Percentiles rank a stretch among this genome's conserved stretches.
Conservation (phyloP, 306 rosid genomes). For the Cucumis melo region DNA sequence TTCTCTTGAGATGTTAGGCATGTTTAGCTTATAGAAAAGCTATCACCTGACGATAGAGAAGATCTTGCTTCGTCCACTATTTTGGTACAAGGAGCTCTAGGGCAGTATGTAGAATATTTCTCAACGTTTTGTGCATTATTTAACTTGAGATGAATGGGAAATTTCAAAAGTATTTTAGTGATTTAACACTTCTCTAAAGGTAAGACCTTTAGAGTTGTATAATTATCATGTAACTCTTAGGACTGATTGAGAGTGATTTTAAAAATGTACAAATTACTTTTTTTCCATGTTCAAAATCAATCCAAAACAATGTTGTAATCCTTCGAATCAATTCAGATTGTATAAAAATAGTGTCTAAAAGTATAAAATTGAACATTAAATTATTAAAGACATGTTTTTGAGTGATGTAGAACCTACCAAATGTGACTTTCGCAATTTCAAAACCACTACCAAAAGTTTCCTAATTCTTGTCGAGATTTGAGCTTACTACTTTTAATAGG, state of each 20-base stretch:
- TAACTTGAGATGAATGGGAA: background rate
- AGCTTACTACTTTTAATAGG: background rate
- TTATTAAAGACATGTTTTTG: no score
- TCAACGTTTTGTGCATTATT: background rate
- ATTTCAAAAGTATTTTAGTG: background rate
- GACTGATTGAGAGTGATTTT: no score
- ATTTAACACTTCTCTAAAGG: background rate
- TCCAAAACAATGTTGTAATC: no score
- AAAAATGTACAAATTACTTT: no score
- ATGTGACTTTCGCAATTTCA: background rate
- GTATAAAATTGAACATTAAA: no score
- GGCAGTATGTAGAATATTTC: background rate
- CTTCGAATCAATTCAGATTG: no score
- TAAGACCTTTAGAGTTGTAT: background rate
- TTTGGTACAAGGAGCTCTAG: background rate
- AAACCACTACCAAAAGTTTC: no score
- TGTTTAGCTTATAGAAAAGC: background rate
- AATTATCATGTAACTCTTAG: background rate
- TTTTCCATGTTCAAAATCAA: no score
- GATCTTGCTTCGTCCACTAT: background rate
- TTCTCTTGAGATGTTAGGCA: background rate
- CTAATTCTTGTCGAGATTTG: background rate
- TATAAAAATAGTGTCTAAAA: no score
- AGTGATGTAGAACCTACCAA: no score
- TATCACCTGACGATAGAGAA: background rate